These are phyloP conservation scores for Colletotrichum eremochloae DNA, from an alignment of 2,329 filamentous ascomycete genomes.

Conservation along the genomic window DNA sequence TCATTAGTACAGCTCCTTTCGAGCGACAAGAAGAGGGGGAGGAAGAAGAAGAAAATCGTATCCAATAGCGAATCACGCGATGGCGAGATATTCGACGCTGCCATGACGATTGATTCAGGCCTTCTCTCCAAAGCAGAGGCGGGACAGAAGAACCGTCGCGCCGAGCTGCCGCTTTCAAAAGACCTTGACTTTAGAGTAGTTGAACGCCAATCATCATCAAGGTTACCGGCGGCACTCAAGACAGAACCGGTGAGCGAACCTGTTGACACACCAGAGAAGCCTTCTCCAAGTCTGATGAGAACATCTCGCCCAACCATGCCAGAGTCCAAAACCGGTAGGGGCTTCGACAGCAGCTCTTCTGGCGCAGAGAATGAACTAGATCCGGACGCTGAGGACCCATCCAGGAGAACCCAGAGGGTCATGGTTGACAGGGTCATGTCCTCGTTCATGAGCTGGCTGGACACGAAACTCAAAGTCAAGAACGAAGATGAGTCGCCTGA, in stretches of 20 bases:
- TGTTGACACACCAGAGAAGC: background rate
- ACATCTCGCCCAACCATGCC: background rate
- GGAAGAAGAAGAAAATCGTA: background rate
- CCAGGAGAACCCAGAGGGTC: background rate
- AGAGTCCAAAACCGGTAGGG: too few relatives aligned
- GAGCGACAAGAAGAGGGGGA: background rate
- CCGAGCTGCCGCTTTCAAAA: background rate
- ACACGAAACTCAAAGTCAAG: constrained; percentile 22
- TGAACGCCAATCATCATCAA: background rate
- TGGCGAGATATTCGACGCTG: too few relatives aligned
- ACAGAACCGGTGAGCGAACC: background rate
- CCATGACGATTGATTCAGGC: background rate
- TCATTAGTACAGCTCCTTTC: background rate
- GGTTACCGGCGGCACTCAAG: background rate
- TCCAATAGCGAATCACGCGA: too few relatives aligned
- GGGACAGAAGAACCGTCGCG: background rate
- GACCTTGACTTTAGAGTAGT: too few relatives aligned
- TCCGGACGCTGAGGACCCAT: background rate
- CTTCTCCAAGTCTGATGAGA: background rate
- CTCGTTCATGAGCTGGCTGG: constrained; percentile 33
- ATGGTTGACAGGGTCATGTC: constrained; percentile 37
- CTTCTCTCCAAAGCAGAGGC: background rate
- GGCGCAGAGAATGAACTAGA: background rate
- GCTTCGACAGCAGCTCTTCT: background rate
- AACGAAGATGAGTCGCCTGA: constrained; percentile 9